phyloP scores from a whole-genome alignment of 164 flowering plant genomes.

The Berberis vulgaris region DNA sequence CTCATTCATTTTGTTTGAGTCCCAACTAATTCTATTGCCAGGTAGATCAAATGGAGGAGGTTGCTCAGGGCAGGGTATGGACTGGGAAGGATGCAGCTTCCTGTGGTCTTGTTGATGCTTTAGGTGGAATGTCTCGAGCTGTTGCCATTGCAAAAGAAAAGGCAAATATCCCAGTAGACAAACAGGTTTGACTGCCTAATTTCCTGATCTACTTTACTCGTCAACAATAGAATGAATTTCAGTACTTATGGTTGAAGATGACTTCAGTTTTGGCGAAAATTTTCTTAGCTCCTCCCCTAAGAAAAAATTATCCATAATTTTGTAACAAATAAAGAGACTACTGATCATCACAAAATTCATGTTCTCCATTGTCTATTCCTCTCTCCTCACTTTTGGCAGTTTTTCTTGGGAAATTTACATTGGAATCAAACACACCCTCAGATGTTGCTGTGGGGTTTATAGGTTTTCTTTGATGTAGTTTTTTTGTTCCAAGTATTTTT shows the following conservation, averaged over 20 bases:
- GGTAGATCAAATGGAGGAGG: constrained; percentile 86
- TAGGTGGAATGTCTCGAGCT: constrained; percentile 87
- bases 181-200: constrained; percentile 26
- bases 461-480: not conserved
- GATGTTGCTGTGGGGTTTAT: too few species aligned
- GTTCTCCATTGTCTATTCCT: too few species aligned
- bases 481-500: not conserved
- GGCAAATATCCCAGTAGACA: constrained; percentile 73
- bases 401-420: too few species aligned
- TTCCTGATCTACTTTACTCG: not conserved
- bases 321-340: too few species aligned
- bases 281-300: too few species aligned
- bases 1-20: not conserved
- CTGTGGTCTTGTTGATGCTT: constrained; percentile 82
- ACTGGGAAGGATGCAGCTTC: constrained; percentile 87
- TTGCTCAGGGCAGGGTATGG: constrained; percentile 98
- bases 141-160: constrained; percentile 87
- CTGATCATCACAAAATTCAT: too few species aligned
- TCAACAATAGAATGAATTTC: not conserved
- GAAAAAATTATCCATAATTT: too few species aligned
- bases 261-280: too few species aligned
- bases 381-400: too few species aligned
- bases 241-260: too few species aligned
- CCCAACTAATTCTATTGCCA: constrained; percentile 10
- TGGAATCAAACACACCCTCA: too few species aligned